phyloP scores from a whole-genome alignment of 805 yeast species.

The Cyberlindnera euphorbiiphila region DNA sequence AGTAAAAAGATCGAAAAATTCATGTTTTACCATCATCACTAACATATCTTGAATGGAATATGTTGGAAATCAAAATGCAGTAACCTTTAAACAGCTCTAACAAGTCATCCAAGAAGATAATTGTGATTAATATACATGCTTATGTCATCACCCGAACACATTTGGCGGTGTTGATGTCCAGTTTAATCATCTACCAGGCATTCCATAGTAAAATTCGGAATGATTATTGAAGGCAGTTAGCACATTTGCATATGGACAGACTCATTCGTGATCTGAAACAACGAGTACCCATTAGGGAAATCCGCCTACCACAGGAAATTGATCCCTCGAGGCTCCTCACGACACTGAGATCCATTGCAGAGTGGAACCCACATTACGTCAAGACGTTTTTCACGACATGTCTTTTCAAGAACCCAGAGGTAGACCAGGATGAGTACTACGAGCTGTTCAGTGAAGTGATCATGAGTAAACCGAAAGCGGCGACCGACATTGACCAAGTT shows the following conservation, averaged over 20 bases:
- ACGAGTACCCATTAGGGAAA: constrained; percentile 18
- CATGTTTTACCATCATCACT: too few relatives aligned
- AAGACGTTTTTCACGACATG: constrained; percentile 39
- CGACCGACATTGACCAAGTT: constrained; percentile 30
- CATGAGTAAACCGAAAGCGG: constrained; percentile 23
- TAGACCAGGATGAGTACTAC: constrained; percentile 38
- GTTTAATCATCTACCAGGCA: too few relatives aligned
- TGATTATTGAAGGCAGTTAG: background rate
- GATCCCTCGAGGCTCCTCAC: constrained; percentile 18
- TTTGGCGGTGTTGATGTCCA: too few relatives aligned
- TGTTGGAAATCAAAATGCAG: too few relatives aligned
- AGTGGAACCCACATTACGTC: constrained; percentile 48
- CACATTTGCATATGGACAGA: constrained; percentile 14
- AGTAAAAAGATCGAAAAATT: too few relatives aligned
- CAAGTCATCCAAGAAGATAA: too few relatives aligned
- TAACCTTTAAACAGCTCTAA: too few relatives aligned
- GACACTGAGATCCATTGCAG: constrained; percentile 21
- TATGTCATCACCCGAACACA: too few relatives aligned
- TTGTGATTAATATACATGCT: too few relatives aligned
- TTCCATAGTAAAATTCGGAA: too few relatives aligned
- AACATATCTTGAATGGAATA: too few relatives aligned
- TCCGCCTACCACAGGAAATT: constrained; percentile 15
- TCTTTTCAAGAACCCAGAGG: constrained; percentile 34
- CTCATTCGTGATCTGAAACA: constrained; percentile 21
- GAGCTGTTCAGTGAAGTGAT: constrained; percentile 31